Evolutionary conservation across 164 flowering plant genomes (phyloP).

Genomic region (Stephania japonica): DNA sequence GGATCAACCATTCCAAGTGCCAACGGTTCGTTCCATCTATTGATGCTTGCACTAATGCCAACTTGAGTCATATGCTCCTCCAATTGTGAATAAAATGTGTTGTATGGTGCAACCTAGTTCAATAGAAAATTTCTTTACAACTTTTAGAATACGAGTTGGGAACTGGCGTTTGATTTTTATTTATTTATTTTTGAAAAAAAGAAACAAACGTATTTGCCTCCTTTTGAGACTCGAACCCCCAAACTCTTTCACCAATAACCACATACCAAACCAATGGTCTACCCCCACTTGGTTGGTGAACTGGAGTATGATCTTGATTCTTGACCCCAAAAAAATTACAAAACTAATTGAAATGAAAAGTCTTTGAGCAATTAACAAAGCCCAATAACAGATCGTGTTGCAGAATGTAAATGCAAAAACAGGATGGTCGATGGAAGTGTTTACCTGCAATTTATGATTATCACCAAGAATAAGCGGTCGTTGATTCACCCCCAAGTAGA

Average conservation of each 20-base stretch:
- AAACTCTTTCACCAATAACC: too few species aligned
- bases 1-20: slow-evolving; percentile 88
- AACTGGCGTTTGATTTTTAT: not conserved
- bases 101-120: slow-evolving; percentile 88
- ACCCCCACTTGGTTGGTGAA: too few species aligned
- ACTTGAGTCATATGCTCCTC: slow-evolving; percentile 83
- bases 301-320: not conserved
- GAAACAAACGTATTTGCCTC: too few species aligned
- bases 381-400: not conserved
- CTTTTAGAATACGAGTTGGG: not conserved
- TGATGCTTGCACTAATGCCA: slow-evolving; percentile 63
- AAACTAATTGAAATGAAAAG: not conserved
- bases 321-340: not conserved
- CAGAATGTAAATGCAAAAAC: not conserved
- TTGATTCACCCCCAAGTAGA: slow-evolving; percentile 90
- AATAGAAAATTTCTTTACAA: not conserved
- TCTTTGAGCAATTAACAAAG: not conserved
- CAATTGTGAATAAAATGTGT: slow-evolving; percentile 83
- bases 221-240: too few species aligned
- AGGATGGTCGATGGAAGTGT: not conserved
- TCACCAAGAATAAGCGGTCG: slow-evolving; percentile 93
- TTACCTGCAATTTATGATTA: slow-evolving; percentile 87
- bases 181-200: too few species aligned
- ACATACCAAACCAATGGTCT: too few species aligned
- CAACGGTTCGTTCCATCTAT: slow-evolving; percentile 85